Conservation (phyloP, 1,139 yeast species). For the Saccharomycopsis hybrid region DNA sequence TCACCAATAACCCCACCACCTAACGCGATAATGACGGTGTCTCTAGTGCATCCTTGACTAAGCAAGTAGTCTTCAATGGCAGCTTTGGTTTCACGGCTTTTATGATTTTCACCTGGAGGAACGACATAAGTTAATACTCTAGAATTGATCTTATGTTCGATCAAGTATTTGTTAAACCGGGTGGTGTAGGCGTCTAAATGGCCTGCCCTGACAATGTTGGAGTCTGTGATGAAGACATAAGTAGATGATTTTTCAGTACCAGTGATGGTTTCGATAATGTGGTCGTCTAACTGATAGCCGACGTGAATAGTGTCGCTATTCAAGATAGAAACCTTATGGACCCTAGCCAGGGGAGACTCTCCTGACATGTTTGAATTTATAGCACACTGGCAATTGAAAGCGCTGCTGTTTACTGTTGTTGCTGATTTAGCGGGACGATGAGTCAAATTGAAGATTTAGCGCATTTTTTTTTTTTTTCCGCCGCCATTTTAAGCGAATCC, state of each 20-base stretch:
- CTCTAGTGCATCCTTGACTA: conserved; percentile 88
- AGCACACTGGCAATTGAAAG: no score
- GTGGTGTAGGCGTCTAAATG: conserved; percentile 41
- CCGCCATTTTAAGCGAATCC: no score
- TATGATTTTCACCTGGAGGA: conserved; percentile 91
- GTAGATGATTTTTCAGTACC: conserved; percentile 71
- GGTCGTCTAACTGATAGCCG: conserved; percentile 76
- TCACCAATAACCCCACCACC: conserved; percentile 99
- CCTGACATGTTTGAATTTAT: neutral
- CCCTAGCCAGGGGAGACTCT: conserved; percentile 1
- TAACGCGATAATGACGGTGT: conserved; percentile 87
- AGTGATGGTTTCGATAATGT: conserved; percentile 67
- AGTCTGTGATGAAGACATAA: conserved; percentile 84
- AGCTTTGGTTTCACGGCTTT: conserved; percentile 84
- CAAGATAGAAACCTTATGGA: conserved; percentile 57
- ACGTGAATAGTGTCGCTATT: conserved; percentile 85
- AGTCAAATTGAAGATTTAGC: no score
- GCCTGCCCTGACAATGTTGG: conserved; percentile 65
- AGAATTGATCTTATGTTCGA: conserved; percentile 35
- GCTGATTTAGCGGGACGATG: no score
- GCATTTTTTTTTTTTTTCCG: no score
- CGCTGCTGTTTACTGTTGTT: no score
- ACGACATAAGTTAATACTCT: conserved; percentile 70
- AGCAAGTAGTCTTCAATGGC: conserved; percentile 87
- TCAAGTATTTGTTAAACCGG: conserved; percentile 28